Percentiles rank a stretch among this genome's conserved stretches.
Evolutionary conservation across 176 grass and related monocot species (phyloP).

Genomic region (Luzula sylvatica): DNA sequence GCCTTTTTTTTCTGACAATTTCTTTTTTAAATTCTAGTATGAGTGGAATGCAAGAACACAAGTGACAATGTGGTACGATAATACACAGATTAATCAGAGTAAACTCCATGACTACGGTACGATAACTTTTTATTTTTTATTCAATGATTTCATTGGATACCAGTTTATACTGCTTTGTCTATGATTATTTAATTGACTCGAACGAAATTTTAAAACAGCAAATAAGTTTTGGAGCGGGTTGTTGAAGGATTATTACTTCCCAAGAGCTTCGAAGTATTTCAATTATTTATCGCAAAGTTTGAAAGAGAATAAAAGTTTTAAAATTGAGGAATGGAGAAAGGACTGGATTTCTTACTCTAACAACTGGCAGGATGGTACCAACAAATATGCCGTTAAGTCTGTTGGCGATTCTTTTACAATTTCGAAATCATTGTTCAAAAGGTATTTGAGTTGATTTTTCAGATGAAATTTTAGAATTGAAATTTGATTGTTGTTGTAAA

Average conservation of each 20-base stretch:
- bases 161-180: neutral
- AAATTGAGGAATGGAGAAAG: conserved; percentile 68
- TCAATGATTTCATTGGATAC: no score
- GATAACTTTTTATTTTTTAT: neutral
- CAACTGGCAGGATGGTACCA: conserved; percentile 52
- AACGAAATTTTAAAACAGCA: conserved; percentile 23
- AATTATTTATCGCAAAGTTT: conserved; percentile 41
- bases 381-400: conserved; percentile 41
- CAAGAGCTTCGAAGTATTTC: conserved; percentile 83
- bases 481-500: neutral
- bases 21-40: no score
- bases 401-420: conserved; percentile 52
- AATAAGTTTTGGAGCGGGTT: conserved; percentile 97
- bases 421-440: conserved; percentile 50
- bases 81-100: conserved; percentile 71
- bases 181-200: neutral
- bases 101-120: conserved; percentile 92
- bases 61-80: conserved; percentile 98
- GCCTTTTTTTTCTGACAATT: no score
- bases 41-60: conserved; percentile 97
- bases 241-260: conserved; percentile 81
- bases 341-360: conserved; percentile 87
- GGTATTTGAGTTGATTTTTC: conserved; percentile 57
- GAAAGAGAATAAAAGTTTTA: conserved; percentile 50
- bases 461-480: neutral